Evolutionary conservation across 352 stramenopile species (phyloP), one percentile per base, ranked within the genome.

Genomic region (Globisporangium abappressorium): DNA sequence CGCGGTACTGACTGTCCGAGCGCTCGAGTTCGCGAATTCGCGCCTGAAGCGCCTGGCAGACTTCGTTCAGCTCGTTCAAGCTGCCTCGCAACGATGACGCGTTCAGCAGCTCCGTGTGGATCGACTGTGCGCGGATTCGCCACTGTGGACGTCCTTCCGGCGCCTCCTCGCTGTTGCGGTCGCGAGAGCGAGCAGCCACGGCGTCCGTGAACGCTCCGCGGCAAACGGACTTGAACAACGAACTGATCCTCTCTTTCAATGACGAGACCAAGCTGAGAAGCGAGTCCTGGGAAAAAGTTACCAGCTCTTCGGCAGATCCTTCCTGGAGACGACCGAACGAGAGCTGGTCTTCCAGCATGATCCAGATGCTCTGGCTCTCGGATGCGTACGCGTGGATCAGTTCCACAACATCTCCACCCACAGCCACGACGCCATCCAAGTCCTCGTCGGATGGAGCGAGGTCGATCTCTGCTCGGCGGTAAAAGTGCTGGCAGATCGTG

Each of bases 11-110:
- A 51, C 85, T 92, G 38, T 95, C 85, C 4, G 76, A 71, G 5
- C 83, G 82, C 54, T 95, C 87, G 7, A 93, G 76, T 24, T 95
- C 87, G 33, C 84, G 85, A 53, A 95, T 85, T 9, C 84, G 85
- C 8, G 75, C 66, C 55, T 93, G 85, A 7, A 93, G 60, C 11
- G 71, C 73, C 11, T 92, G 86, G 22, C 81, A 92, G 28, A 90
- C 63, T 34, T 91, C 82, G 14, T 76, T 92, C 38, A 82, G 80
- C 63, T 93, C 82, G 5, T 89, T 74, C 22, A 95, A 54, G 5
- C 76, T 87, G 14, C 68, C 73, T n/a, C 83, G 79, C 9, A 95
- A 58, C 2, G 74, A 82, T 5, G 85, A 87, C 1, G 87, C 85
- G 34, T 88, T 75, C 8, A 90, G 63, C 3, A 95, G 63, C 38